phyloP scores from a whole-genome alignment of 2,329 filamentous ascomycete genomes.

The Talaromyces sp. region DNA sequence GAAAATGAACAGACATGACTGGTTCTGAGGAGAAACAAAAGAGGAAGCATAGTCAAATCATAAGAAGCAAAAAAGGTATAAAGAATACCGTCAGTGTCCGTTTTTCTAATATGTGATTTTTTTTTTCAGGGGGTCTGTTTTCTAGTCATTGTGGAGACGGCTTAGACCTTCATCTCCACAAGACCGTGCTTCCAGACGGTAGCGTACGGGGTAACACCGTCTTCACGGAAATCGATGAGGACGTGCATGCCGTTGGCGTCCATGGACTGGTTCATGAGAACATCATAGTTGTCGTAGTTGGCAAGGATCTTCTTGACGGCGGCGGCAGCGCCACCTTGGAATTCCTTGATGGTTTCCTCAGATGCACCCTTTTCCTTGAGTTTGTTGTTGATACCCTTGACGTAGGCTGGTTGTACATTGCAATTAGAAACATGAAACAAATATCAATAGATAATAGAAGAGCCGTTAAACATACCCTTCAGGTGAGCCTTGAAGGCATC shows the following conservation, averaged over 20 bases:
- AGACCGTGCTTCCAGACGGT: constrained; percentile 95
- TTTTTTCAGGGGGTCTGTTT: not conserved
- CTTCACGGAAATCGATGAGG: constrained; percentile 96
- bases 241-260: constrained; percentile 90
- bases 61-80: not conserved
- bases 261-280: constrained; percentile 89
- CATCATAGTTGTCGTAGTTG: constrained; percentile 96
- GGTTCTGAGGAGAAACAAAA: not conserved
- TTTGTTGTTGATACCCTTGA: constrained; percentile 77
- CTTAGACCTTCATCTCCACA: constrained; percentile 83
- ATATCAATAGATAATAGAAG: not conserved
- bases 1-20: constrained; percentile 6
- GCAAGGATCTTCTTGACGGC: constrained; percentile 81
- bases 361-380: constrained; percentile 60
- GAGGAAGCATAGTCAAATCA: not conserved
- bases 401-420: constrained; percentile 59
- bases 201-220: constrained; percentile 85
- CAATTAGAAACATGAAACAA: constrained; percentile 4
- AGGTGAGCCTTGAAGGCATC: constrained; percentile 77
- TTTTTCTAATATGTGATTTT: not conserved
- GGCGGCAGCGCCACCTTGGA: constrained; percentile 68
- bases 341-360: constrained; percentile 66
- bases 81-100: not conserved
- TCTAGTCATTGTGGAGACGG: not conserved
- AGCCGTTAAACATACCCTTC: constrained; percentile 60